These are phyloP conservation scores for Lepidium sativum DNA, from an alignment of 345 rosid species.

Conservation along the genomic window DNA sequence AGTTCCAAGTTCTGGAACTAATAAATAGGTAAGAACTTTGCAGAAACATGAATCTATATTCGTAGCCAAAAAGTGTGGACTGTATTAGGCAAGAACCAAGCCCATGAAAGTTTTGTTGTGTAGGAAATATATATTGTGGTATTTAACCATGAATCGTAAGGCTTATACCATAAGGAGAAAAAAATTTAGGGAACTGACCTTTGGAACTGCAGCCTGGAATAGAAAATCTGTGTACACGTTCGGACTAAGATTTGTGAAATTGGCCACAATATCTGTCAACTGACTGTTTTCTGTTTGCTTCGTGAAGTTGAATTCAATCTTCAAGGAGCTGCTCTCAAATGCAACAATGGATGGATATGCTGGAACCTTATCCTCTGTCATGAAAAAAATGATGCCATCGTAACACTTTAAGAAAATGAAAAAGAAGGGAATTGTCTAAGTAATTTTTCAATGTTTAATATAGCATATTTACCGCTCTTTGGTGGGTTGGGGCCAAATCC, in stretches of 20 bases:
- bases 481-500: conserved; percentile 54
- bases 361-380: conserved; percentile 56
- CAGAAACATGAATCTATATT: background rate
- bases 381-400: conserved; percentile 7
- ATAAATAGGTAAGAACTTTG: background rate
- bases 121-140: background rate
- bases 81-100: background rate
- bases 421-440: background rate
- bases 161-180: background rate
- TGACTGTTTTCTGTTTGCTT: conserved; percentile 63
- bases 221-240: conserved; percentile 64
- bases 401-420: background rate
- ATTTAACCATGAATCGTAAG: background rate
- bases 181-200: conserved; percentile 43
- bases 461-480: conserved; percentile 41
- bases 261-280: conserved; percentile 50
- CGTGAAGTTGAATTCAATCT: conserved; percentile 65
- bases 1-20: background rate
- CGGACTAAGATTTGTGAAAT: conserved; percentile 60
- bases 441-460: background rate
- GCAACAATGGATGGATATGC: conserved; percentile 67
- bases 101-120: background rate
- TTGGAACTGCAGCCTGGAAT: conserved; percentile 98
- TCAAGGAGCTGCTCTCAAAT: conserved; percentile 72
- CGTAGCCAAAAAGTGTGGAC: background rate